Evolutionary conservation across 441 rosid genomes (phyloP), one percentile per base, ranked within the genome.

Genomic region (Eutrema salsugineum): DNA sequence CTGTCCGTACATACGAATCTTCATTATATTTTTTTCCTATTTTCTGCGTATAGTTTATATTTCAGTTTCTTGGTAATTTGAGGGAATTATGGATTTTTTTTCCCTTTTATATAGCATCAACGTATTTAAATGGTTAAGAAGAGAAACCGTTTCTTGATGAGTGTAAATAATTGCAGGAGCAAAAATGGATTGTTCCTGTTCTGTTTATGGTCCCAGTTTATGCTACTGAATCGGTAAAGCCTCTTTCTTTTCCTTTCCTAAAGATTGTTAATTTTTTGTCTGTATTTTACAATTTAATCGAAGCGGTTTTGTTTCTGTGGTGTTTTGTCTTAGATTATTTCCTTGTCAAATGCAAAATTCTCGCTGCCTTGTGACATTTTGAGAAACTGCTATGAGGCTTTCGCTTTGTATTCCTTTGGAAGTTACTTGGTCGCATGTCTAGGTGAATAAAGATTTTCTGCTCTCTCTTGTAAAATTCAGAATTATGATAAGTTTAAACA

Each of bases 371-470:
- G 96, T 78, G 97, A 94, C 79, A 85, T 83, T 68, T 48, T 94
- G 84, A 94, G 96, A 77, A 90, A 79, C 81, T 90, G 95, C 80
- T 87, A 90, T 22, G 99, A 94, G 72, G 99, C 99, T 28, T 90
- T 91, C 77, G 99, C 97, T 54, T 76, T 90, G 68, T 94, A 94
- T 57, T 84, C 97, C 50, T 94, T 91, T 66, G 95, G 97, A 60
- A 90, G 97, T 74, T 91, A 90, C 78, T 81, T 94, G 85, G 82
- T 94, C 67, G 95, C 99, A 48, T 94, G 97, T 78, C 84, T 94
- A n/a, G 98, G 98, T 93, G 27, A 82, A 81, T 79, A 28, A 28
- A 32, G 40, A 47, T 64, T 5, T n/a, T 43, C 38, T 60, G 27
- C 11, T 12, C 8, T 30, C 38, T 14, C 16, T 22, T 20, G 3